phyloP scores from a whole-genome alignment of 768 basidiomycete genomes.

The Suillus tomentosus region DNA sequence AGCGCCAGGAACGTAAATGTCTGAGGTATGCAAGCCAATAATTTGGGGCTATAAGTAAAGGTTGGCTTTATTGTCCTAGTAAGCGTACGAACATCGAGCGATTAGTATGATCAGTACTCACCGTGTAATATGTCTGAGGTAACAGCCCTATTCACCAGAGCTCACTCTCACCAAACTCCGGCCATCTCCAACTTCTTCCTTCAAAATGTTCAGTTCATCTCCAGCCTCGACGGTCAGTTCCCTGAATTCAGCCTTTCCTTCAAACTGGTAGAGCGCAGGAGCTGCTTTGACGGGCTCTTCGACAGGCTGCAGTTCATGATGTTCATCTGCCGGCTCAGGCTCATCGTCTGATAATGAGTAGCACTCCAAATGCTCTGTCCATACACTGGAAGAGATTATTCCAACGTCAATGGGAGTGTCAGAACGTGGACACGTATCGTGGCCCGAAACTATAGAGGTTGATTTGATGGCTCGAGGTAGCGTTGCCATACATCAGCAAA shows the following conservation, averaged over 20 bases:
- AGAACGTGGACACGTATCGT: slow-evolving; percentile 31
- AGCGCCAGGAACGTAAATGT: no score
- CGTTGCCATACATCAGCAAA: no score
- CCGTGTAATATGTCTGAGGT: slow-evolving; percentile 74
- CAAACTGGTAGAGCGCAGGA: slow-evolving; percentile 71
- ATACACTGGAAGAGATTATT: slow-evolving; percentile 75
- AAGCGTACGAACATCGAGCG: background rate
- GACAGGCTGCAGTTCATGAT: slow-evolving; percentile 22
- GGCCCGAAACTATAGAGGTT: slow-evolving; percentile 18
- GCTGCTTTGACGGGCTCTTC: slow-evolving; percentile 39
- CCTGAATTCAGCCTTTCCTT: slow-evolving; percentile 73
- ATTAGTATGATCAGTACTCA: slow-evolving; percentile 38
- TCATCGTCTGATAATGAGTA: slow-evolving; percentile 56
- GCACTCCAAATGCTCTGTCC: slow-evolving; percentile 63
- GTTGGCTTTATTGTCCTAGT: no score
- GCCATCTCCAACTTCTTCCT: slow-evolving; percentile 72
- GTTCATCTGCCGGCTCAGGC: slow-evolving; percentile 35
- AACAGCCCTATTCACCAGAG: slow-evolving; percentile 67
- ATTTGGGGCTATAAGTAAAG: no score
- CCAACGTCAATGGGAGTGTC: slow-evolving; percentile 67
- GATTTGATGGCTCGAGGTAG: slow-evolving; percentile 37
- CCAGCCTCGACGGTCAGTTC: slow-evolving; percentile 72
- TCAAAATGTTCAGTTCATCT: slow-evolving; percentile 67
- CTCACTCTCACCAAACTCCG: slow-evolving; percentile 73
- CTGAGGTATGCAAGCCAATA: no score